Percentiles rank a stretch among this genome's conserved stretches.
Evolutionary conservation across 345 rosid genomes (phyloP).

Genomic region (Noccaea bulbosa): DNA sequence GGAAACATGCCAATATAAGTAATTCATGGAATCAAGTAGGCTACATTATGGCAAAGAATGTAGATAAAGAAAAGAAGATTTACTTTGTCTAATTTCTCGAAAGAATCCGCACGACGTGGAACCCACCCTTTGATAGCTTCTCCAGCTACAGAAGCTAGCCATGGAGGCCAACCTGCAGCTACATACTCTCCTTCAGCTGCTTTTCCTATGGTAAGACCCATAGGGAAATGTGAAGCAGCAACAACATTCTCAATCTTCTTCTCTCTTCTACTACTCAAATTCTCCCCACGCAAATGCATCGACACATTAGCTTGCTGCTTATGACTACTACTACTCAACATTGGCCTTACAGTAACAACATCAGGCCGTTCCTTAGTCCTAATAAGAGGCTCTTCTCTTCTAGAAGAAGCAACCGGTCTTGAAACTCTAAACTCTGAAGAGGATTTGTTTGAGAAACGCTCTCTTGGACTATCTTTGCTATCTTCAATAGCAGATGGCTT

Average conservation of each 20-base stretch:
- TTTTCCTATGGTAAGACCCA: constrained; percentile 64
- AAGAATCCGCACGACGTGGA: constrained; percentile 96
- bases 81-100: constrained; percentile 96
- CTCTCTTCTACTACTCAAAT: constrained; percentile 71
- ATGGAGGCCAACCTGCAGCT: constrained; percentile 99
- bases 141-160: constrained; percentile 96
- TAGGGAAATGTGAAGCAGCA: constrained; percentile 59
- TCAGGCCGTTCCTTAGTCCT: constrained; percentile 59
- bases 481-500: constrained; percentile 91
- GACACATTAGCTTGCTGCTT: constrained; percentile 65
- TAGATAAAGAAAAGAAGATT: constrained; percentile 35
- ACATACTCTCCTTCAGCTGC: constrained; percentile 90
- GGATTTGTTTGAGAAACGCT: constrained; percentile 63
- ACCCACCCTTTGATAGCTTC: constrained; percentile 97
- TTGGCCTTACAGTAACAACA: constrained; percentile 58
- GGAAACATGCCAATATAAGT: constrained; percentile 36
- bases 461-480: constrained; percentile 82
- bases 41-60: not conserved
- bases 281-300: constrained; percentile 57
- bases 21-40: constrained; percentile 15
- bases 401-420: constrained; percentile 61
- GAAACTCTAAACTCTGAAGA: constrained; percentile 62
- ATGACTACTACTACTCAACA: constrained; percentile 51
- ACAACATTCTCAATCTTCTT: constrained; percentile 58
- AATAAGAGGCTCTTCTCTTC: constrained; percentile 70